Conservation (phyloP, 2,329 filamentous ascomycete genomes). For the Pseudogymnoascus verrucosus region DNA sequence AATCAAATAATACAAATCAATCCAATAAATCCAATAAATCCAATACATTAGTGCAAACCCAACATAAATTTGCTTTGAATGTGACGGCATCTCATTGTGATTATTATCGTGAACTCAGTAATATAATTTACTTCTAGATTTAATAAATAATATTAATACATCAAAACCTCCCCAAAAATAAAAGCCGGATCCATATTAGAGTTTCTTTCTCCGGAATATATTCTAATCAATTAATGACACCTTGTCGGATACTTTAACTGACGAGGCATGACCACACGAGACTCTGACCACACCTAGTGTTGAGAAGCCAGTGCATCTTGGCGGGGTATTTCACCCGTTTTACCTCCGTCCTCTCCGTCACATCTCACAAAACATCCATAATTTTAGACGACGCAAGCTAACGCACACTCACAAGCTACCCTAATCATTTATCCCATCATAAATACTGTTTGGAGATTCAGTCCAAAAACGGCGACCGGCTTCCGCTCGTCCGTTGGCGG, state of each 20-base stretch:
- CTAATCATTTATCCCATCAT: too few relatives aligned
- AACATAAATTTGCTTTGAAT: neutral
- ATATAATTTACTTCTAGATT: too few relatives aligned
- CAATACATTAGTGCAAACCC: neutral
- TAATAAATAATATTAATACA: neutral
- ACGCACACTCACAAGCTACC: too few relatives aligned
- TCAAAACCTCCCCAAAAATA: neutral
- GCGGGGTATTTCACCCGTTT: neutral
- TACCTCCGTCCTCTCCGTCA: too few relatives aligned
- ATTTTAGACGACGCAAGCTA: too few relatives aligned
- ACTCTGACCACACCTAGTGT: neutral
- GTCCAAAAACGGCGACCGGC: too few relatives aligned
- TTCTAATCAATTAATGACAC: neutral
- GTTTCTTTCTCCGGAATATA: neutral
- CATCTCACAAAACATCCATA: too few relatives aligned
- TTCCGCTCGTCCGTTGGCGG: too few relatives aligned
- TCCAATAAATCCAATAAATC: neutral
- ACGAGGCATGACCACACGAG: neutral
- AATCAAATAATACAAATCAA: constrained; percentile 3
- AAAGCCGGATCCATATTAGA: neutral
- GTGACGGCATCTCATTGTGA: neutral
- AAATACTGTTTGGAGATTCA: neutral
- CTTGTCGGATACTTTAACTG: neutral
- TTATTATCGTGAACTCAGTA: neutral
- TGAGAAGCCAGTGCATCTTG: neutral